These are phyloP conservation scores for Rutstroemia sydowiana DNA, from an alignment of 2,329 filamentous ascomycete genomes.

Conservation along the genomic window DNA sequence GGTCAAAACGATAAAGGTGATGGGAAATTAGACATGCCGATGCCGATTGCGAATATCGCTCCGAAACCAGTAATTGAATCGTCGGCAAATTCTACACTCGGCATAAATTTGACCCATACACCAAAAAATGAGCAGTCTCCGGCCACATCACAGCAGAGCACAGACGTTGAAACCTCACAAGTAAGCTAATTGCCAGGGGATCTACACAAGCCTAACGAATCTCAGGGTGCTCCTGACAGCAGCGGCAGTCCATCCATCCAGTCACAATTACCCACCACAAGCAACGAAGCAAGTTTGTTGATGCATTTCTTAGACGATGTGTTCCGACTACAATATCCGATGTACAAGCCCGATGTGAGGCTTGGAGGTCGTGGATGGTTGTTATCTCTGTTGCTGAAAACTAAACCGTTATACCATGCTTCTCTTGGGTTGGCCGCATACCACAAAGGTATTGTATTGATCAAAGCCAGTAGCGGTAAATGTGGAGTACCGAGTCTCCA, in stretches of 20 bases:
- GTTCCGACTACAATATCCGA: slow-evolving; percentile 56
- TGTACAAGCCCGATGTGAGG: slow-evolving; percentile 49
- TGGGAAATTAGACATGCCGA: slow-evolving; percentile 1
- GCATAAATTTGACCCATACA: neutral
- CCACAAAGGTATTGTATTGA: slow-evolving; percentile 32
- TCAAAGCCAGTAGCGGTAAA: slow-evolving; percentile 20
- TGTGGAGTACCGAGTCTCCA: slow-evolving; percentile 10
- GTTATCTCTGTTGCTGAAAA: slow-evolving; percentile 44
- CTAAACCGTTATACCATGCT: slow-evolving; percentile 50
- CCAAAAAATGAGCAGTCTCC: neutral
- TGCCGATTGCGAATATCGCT: slow-evolving; percentile 2
- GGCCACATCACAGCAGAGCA: neutral
- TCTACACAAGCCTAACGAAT: neutral
- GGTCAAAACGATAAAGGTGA: slow-evolving; percentile 5
- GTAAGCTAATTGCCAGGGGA: neutral
- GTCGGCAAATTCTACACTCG: neutral
- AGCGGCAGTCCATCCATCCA: slow-evolving; percentile 8
- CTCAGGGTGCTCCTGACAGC: neutral
- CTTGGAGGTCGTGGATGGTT: slow-evolving; percentile 55
- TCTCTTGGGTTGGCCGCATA: slow-evolving; percentile 47
- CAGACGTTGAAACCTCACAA: neutral
- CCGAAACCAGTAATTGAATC: neutral
- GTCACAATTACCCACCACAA: neutral
- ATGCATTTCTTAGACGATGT: slow-evolving; percentile 57
- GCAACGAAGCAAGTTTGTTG: slow-evolving; percentile 40